Base-by-base conservation (phyloP, 2,329 filamentous ascomycete genomes). In the Colletotrichum echinochloae region DNA sequence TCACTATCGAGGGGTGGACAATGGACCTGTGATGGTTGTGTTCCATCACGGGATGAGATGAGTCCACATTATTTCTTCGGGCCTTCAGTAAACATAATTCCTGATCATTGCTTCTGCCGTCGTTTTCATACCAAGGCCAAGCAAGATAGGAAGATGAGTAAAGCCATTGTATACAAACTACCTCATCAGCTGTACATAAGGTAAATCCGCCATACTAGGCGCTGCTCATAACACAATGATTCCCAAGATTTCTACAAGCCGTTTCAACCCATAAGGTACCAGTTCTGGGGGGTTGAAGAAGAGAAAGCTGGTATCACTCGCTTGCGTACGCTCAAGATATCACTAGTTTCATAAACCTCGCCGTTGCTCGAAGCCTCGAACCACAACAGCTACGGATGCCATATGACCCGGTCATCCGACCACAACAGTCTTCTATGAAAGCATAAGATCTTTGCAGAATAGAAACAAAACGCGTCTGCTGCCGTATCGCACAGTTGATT, bases 401-500 rank as follows among this genome's bases (percentile, higher is more conserved):
- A 3, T 20, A 20, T 7, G 18, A 12, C 18, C 39, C 6, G 7
- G 16, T 7, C 39, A 5, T 20, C 7, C 18, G 2, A 20, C 16
- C 3, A 20, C 20, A 7, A 41, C 18, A 20, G 16, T 41, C 8
- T 4, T 44, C 8, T 1, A 44, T 11, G 8, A 44, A 4, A 8
- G 4, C 8, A 18, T 14, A 4, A 11, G 0, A 9, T n/a, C 1
- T 3, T 9, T 3, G 16, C 8, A 5, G n/a, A 8, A 44, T 9
- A 1, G 20, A n/a, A 44, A 11, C 3, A 9, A 11, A 44, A 9
- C 18, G 7, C 8, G 41, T 4, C 1, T 1, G 4, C 20, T 9
- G 2, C 20, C 8, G 2, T n/a, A 4, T 11, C 20, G 1, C 8
- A 9, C 41, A 9, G 7, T 2, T 44, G 2, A 11, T 8, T n/a